These are phyloP conservation scores for Flammula alnicola DNA, from an alignment of 1,284 basidiomycete genomes.

Conservation along the genomic window DNA sequence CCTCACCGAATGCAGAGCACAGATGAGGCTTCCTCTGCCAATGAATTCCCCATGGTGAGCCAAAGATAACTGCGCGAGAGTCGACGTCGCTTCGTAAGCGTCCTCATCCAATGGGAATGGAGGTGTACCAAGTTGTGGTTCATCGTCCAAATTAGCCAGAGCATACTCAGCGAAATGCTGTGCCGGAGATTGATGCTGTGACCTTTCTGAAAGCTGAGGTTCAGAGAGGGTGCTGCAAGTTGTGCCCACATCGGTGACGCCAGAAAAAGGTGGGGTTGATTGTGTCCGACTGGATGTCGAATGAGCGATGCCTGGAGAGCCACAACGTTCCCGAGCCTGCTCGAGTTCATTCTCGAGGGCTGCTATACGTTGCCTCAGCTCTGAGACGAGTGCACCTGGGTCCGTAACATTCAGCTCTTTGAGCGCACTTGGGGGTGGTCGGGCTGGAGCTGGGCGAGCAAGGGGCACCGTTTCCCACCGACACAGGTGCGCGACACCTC, in stretches of 20 bases:
- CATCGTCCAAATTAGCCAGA: conserved; percentile 5
- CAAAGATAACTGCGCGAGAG: conserved; percentile 39
- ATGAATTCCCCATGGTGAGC: conserved; percentile 47
- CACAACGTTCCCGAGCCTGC: conserved; percentile 13
- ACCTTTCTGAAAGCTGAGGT: conserved; percentile 11
- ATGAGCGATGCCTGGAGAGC: conserved; percentile 12
- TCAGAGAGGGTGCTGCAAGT: conserved; percentile 11
- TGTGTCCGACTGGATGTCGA: conserved; percentile 15
- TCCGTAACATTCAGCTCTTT: conserved; percentile 18
- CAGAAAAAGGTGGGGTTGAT: conserved; percentile 17
- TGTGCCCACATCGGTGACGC: conserved; percentile 10
- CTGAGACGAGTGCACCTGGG: conserved; percentile 38
- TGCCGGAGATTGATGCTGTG: conserved; percentile 16
- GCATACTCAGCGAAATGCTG: conserved; percentile 17
- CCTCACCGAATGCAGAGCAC: conserved; percentile 43
- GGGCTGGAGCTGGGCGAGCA: conserved; percentile 51
- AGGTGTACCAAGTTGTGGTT: conserved; percentile 14
- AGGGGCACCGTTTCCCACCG: conserved; percentile 56
- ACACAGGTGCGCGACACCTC: conserved; percentile 56
- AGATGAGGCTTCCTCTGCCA: conserved; percentile 42
- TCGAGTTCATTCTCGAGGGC: conserved; percentile 44
- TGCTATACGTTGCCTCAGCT: conserved; percentile 46
- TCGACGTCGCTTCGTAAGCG: conserved; percentile 33
- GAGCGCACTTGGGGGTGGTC: conserved; percentile 39
- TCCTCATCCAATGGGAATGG: conserved; percentile 25